Evolutionary conservation across 768 basidiomycete species (phyloP), one percentile per base, ranked within the genome.

Genomic region (Leccinum incarnatum): DNA sequence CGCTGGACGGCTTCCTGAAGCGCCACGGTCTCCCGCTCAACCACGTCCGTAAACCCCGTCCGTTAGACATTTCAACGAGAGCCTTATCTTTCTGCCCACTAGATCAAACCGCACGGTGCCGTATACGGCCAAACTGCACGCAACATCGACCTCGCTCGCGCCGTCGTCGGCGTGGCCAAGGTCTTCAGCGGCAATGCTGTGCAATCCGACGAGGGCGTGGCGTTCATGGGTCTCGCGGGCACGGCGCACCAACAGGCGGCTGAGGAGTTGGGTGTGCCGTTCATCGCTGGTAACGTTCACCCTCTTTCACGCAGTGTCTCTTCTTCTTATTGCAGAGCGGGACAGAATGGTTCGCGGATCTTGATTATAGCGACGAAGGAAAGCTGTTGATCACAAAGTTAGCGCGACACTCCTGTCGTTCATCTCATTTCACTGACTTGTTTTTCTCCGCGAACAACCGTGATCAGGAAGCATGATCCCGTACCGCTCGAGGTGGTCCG

Each of bases 331-430:
- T 4, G 1, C 23, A 55, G 30, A 40, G 11, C 7, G 51, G 14
- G 30, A 55, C 56, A 85, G 85, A 87, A 59, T 87, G 84, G 82
- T 88, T 85, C 64, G 84, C 83, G 2, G 86, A 90, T 65, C 69
- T 88, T 29, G 83, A 86, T 19, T 88, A 89, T 62, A 78, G 71
- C 53, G 65, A 76, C 3, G 76, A 80, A 56, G 87, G 86, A 3
- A 81, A 80, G 62, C 74, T 88, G 29, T 65, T 87, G 37, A 86
- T 86, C 56, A 85, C 85, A 9, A 80, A 83, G 84, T 83, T 7
- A 9, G 27, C 23, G 4, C 23, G 5, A 25, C 27, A 12, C 3
- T n/a, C 1, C 15, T 17, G 29, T 14, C 14, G 3, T 23, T 2
- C 5, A 2, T 4, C 11, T 19, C 49, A 4, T 12, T 23, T 12